Evolutionary conservation across 2,329 filamentous ascomycete species (phyloP).

Genomic region (Talaromyces sp.): DNA sequence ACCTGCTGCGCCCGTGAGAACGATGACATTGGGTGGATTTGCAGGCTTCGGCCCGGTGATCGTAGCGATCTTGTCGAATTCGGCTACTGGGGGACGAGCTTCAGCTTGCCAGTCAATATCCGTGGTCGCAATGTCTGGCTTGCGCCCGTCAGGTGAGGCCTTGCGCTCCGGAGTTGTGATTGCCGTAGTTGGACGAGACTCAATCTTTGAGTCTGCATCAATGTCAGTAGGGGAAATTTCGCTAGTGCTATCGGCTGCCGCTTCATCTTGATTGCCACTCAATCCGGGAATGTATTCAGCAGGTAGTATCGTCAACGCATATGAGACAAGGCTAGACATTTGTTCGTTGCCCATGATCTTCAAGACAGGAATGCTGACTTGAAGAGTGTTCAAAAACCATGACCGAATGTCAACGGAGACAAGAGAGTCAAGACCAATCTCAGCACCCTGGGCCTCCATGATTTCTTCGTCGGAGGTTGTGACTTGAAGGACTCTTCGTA

Average conservation of each 20-base stretch:
- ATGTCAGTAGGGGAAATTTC: background rate
- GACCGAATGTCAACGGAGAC: slow-evolving; percentile 13
- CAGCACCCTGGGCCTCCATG: slow-evolving; percentile 35
- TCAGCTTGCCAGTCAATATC: background rate
- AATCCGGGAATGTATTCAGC: background rate
- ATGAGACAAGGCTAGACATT: slow-evolving; percentile 42
- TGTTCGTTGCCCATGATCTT: slow-evolving; percentile 42
- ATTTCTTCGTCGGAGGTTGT: slow-evolving; percentile 39
- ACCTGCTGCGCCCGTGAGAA: slow-evolving; percentile 33
- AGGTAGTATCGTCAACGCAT: background rate
- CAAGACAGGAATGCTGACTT: slow-evolving; percentile 48
- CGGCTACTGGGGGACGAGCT: background rate
- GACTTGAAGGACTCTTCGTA: background rate
- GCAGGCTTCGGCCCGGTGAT: background rate
- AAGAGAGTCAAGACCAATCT: slow-evolving; percentile 26
- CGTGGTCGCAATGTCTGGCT: background rate
- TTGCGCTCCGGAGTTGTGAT: background rate
- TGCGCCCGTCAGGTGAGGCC: background rate
- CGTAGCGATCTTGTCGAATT: background rate
- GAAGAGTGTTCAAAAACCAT: slow-evolving; percentile 50
- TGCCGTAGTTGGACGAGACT: background rate
- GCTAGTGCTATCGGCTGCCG: background rate
- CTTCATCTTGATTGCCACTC: background rate
- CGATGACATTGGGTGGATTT: slow-evolving; percentile 13
- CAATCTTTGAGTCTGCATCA: background rate